Base-by-base conservation (phyloP, 768 basidiomycete genomes). In the Lactifluus pinguis region DNA sequence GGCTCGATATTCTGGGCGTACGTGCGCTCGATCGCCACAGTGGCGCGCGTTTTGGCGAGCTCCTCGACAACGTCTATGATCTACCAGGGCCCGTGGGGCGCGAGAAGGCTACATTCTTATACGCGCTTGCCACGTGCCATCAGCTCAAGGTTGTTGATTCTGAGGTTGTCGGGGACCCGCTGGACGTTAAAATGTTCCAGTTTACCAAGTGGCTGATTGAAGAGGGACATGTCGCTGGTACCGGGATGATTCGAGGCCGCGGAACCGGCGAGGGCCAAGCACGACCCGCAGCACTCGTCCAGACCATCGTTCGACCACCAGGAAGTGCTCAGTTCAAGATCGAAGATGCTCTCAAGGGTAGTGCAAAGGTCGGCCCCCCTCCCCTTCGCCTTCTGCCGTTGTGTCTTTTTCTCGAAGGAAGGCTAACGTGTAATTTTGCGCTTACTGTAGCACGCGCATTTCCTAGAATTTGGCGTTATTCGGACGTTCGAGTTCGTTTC, bases 181-280 rank as follows among this genome's bases (percentile, higher is more conserved):
- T 99, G 42, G 97, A 99, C 70, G 85, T 88, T 60, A 95, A 95
- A 74, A 99, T 99, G 97, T 99, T 98, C 70, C 87, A 87, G 62
- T 98, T 97, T 70, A 98, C 97, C 7, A 83, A 83, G 54, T 99
- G 97, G 97, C 90, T 87, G 0, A 75, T 99, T 53, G 95, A 99
- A 69, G 97, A 98, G 75, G 95, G 95, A 1, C 78, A 83, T 29
- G 68, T 85, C 13, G 80, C 84, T 29, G 85, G 87, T 39, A 86
- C 84, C 9, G 83, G 83, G 10, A 82, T 83, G 32, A 86, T 90
- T 67, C 89, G 85, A 71, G 80, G 76, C 17, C 84, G 78, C 53
- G 75, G 83, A 19, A 68, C 80, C 4, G 78, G 80, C 19, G 76
- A 80, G 42, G 83, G 90, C 54, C 74, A 59, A 49, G 63, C 55